phyloP scores from a whole-genome alignment of 148 eudicot species.

The Spergularia marina region DNA sequence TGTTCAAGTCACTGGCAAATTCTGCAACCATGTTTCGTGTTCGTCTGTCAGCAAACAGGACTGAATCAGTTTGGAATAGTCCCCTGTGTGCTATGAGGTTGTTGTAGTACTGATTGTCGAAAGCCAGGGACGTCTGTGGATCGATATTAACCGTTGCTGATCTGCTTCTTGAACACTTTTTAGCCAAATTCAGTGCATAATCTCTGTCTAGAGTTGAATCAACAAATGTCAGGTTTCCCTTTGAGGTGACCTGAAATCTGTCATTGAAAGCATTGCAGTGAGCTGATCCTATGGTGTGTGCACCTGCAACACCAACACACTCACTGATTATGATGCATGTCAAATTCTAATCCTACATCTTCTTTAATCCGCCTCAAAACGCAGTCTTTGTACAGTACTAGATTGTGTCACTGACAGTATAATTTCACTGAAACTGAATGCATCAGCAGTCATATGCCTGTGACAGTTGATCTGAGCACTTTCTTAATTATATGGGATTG shows the following conservation, averaged over 20 bases:
- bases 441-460: no score
- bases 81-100: constrained; percentile 46
- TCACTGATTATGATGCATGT: background rate
- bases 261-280: constrained; percentile 62
- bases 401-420: background rate
- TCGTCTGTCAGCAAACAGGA: constrained; percentile 38
- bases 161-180: constrained; percentile 38
- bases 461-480: no score
- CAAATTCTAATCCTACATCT: background rate
- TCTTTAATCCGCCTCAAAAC: background rate
- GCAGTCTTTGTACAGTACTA: background rate
- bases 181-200: constrained; percentile 45
- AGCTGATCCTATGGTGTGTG: constrained; percentile 76
- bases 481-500: no score
- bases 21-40: constrained; percentile 41
- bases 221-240: constrained; percentile 47
- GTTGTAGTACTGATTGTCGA: constrained; percentile 61
- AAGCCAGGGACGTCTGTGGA: constrained; percentile 46
- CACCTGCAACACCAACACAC: constrained; percentile 40
- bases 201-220: constrained; percentile 48
- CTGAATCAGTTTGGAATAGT: constrained; percentile 62
- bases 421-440: no score
- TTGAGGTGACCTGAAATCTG: constrained; percentile 41
- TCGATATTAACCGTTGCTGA: constrained; percentile 44
- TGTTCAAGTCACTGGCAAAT: constrained; percentile 39